These are phyloP conservation scores for Torulaspora franciscae DNA, from an alignment of 805 yeast genomes.

Conservation along the genomic window DNA sequence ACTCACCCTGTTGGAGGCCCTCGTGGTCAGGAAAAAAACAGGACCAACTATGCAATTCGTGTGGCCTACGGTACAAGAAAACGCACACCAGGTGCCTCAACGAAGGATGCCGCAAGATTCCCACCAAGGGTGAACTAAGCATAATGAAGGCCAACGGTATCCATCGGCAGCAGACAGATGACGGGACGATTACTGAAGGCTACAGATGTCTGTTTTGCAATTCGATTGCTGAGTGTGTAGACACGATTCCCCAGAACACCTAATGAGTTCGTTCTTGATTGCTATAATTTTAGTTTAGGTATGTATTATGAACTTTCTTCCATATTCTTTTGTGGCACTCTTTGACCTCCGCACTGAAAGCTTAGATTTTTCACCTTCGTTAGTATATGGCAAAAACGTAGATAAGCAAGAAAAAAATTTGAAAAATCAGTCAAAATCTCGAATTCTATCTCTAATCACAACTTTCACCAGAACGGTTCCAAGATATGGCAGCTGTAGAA, in stretches of 20 bases:
- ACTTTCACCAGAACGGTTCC: neutral
- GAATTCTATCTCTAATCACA: neutral
- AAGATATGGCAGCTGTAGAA: constrained; percentile 5
- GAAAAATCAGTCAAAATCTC: neutral
- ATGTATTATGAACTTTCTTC: neutral
- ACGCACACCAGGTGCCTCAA: constrained; percentile 88
- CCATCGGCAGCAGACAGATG: constrained; percentile 29
- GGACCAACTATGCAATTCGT: constrained; percentile 95
- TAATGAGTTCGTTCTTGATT: neutral
- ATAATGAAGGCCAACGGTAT: constrained; percentile 73
- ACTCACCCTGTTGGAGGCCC: constrained; percentile 98
- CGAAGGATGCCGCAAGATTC: constrained; percentile 72
- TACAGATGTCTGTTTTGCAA: constrained; percentile 49
- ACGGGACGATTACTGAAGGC: constrained; percentile 31
- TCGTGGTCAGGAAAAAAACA: constrained; percentile 77
- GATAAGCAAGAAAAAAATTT: neutral
- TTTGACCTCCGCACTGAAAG: neutral
- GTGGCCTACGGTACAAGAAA: constrained; percentile 92
- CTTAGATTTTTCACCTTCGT: neutral
- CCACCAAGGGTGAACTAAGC: constrained; percentile 94
- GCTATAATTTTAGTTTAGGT: neutral
- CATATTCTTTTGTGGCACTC: too few species aligned
- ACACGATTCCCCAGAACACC: neutral
- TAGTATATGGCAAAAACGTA: neutral
- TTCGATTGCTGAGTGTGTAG: constrained; percentile 24